Evolutionary conservation across 257 asterid species (phyloP), one percentile per base, ranked within the genome.

Genomic region (Galeopsis tetrahit): DNA sequence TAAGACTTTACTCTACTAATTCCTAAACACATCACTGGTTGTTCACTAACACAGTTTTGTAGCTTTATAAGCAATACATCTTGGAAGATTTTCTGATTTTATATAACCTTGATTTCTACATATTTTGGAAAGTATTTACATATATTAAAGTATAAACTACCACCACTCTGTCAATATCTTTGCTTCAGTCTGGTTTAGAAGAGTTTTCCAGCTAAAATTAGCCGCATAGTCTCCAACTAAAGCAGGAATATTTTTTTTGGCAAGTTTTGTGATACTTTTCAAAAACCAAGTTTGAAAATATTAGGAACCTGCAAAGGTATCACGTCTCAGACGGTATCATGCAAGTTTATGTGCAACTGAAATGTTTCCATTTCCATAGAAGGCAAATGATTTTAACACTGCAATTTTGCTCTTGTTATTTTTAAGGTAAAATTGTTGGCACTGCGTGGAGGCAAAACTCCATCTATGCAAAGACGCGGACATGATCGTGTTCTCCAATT

Each of bases 351-450:
- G 56, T 49, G 14, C 28, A n/a, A 8, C 11, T 3, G 43, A 42
- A 15, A 2, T 5, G 39, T 49, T 57, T 60, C 62, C 60, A 21
- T 39, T 14, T 69, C 48, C 51, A 56, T 52, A 9, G 58, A 8
- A 6, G 15, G 11, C 42, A n/a, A 9, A 32, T 9, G 38, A n/a
- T 33, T 66, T 21, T 35, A 9, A 8, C 28, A 4, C 21, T 21
- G 3, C 1, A n/a, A 4, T 43, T 35, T 58, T 40, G 49, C 7
- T 58, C 15, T 34, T 9, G 14, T 58, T n/a, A 2, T 61, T 5
- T 75, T 65, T 66, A 77, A 75, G 84, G 73, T 67, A 6, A 52
- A 48, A 33, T 48, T 56, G 46, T 61, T 15, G 75, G 52, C 15
- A 44, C 51, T 44, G 3, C n/a, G 13, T 10, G 3, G 9, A 1